phyloP scores from a whole-genome alignment of 768 basidiomycete genomes.

The Boletus rufocinnamomeus region DNA sequence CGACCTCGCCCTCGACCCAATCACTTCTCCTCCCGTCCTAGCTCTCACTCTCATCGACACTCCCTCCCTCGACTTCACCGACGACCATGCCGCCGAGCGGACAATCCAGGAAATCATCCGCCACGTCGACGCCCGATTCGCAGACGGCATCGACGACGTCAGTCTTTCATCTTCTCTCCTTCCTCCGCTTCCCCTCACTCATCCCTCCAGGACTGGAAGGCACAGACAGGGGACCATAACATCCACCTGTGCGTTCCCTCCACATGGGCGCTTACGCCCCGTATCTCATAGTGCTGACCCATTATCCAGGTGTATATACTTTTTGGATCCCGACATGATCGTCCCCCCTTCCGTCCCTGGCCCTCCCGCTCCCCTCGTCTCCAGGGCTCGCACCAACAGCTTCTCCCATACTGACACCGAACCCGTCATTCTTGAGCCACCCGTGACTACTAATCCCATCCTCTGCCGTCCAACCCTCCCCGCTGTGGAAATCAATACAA shows the following conservation, averaged over 20 bases:
- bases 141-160: conserved; percentile 77
- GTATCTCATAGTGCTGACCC: conserved; percentile 22
- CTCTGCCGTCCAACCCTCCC: conserved; percentile 70
- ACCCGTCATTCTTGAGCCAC: conserved; percentile 79
- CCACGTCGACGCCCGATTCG: conserved; percentile 71
- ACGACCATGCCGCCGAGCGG: conserved; percentile 64
- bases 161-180: conserved; percentile 39
- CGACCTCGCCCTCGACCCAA: conserved; percentile 55
- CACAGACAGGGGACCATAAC: conserved; percentile 70
- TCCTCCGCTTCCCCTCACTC: conserved; percentile 21
- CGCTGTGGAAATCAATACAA: conserved; percentile 68
- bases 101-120: conserved; percentile 65
- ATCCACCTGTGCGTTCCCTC: conserved; percentile 68
- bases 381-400: conserved; percentile 69
- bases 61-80: conserved; percentile 74
- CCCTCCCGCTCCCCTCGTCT: conserved; percentile 65
- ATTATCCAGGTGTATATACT: conserved; percentile 73
- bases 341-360: conserved; percentile 68
- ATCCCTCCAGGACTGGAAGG: conserved; percentile 63
- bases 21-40: conserved; percentile 48
- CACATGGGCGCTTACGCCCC: conserved; percentile 33
- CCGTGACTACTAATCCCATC: conserved; percentile 70
- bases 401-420: conserved; percentile 73
- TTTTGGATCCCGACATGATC: conserved; percentile 82
- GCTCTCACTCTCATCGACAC: conserved; percentile 79